Conservation (phyloP, 2,329 filamentous ascomycete genomes). For the Diaporthe batatas region DNA sequence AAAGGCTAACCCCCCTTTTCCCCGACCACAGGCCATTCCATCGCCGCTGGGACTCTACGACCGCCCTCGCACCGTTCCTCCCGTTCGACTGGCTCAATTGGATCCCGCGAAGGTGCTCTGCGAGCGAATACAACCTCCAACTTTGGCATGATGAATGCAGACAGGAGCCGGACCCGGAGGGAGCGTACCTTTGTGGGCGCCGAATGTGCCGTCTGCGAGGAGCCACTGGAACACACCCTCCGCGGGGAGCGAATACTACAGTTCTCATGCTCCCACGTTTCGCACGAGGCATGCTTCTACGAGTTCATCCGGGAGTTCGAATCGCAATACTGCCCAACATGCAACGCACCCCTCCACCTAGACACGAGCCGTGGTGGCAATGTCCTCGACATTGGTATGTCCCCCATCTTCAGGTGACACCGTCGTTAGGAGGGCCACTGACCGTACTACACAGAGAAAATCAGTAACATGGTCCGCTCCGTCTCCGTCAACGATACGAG, state of each 20-base stretch:
- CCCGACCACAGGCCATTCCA: conserved; percentile 53
- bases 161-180: conserved; percentile 82
- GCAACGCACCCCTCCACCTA: conserved; percentile 89
- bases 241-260: conserved; percentile 94
- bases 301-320: conserved; percentile 97
- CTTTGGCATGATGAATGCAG: conserved; percentile 75
- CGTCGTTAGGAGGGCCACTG: conserved; percentile 43
- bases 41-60: conserved; percentile 53
- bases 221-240: conserved; percentile 94
- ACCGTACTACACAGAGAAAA: conserved; percentile 77
- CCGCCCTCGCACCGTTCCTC: conserved; percentile 55
- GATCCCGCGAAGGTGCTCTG: conserved; percentile 54
- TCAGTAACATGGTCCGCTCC: conserved; percentile 91
- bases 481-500: conserved; percentile 76
- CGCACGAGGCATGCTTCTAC: conserved; percentile 98
- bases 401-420: neutral
- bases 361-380: conserved; percentile 95
- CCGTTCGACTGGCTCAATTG: conserved; percentile 53
- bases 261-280: conserved; percentile 96
- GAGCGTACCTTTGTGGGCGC: conserved; percentile 96
- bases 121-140: conserved; percentile 63
- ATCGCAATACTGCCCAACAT: conserved; percentile 93
- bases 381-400: conserved; percentile 87
- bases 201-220: conserved; percentile 96
- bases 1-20: conserved; percentile 46